Base-by-base conservation (phyloP, 352 stramenopile genomes). In the Globisporangium perplexum region DNA sequence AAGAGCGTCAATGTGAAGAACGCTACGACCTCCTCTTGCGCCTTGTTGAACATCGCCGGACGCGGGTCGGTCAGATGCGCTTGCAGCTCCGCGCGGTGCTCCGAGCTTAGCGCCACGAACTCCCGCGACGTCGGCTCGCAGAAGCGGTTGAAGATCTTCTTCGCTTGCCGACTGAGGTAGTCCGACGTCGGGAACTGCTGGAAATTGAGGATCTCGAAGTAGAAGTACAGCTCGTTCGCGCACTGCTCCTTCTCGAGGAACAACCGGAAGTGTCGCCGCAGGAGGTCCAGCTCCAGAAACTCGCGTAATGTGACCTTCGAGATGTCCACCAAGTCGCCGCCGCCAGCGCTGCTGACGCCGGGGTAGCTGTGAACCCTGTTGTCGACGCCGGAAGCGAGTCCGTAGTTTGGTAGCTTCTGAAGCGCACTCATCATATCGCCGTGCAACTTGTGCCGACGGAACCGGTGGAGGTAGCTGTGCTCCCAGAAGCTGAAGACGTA, bases 101-200 rank as follows among this genome's bases (percentile, higher is more conserved):
- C 65, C 0, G 70, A 63, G 15, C 63, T 55, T 11, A 87, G 51
- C 6, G 67, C 50, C 7, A 87, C 75, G 33, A 66, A 85, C 50
- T 87, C 78, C n/a, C 76, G 74, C 0, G 78, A 86, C 35, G 69
- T 54, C 3, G 72, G 62, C 24, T 90, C 74, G 26, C 77, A 85
- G 64, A 90, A 90, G 0, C 76, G 72, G 23, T 72, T 66, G 55
- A 75, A 85, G 7, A 90, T 50, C 57, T 87, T 90, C 51, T 79
- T 79, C 15, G 72, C 76, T 51, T 87, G 76, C 6, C 78, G 72
- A 18, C 63, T 70, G 38, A 90, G 59, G 45, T 87, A 90, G 55
- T 90, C 76, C 0, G 78, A 87, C 2, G 77, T 90, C n/a, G 78
- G 78, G 35, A 90, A 78, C 36, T 86, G 74, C 65, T 90, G 77